Evolutionary conservation across 305 asterid genomes (phyloP).

Genomic region (Solanum aculeatissimum): DNA sequence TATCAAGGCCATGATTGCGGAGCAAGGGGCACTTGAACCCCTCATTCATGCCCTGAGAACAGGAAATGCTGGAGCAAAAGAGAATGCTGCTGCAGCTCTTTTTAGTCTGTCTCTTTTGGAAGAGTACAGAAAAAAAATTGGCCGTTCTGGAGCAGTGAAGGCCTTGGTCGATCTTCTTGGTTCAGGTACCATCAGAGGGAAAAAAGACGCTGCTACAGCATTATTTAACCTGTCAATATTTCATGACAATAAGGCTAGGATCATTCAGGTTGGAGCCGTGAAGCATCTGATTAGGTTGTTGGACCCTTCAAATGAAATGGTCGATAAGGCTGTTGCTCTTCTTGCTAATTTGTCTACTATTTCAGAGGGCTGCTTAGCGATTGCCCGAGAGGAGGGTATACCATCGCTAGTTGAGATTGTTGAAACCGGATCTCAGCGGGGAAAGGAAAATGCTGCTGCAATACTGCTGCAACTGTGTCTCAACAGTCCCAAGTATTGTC

Average conservation of each 20-base stretch:
- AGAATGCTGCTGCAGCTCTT: slow-evolving; percentile 90
- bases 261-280: slow-evolving; percentile 87
- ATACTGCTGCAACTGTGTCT: slow-evolving; percentile 72
- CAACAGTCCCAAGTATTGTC: slow-evolving; percentile 51
- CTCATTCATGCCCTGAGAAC: slow-evolving; percentile 63
- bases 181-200: slow-evolving; percentile 68
- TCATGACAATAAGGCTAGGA: slow-evolving; percentile 90
- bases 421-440: slow-evolving; percentile 72
- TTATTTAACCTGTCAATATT: slow-evolving; percentile 68
- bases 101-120: slow-evolving; percentile 82
- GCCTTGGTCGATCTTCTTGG: slow-evolving; percentile 69
- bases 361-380: slow-evolving; percentile 63
- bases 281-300: slow-evolving; percentile 53
- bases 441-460: slow-evolving; percentile 91
- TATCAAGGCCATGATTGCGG: slow-evolving; percentile 59
- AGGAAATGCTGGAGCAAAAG: slow-evolving; percentile 69
- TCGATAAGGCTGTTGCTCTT: slow-evolving; percentile 90
- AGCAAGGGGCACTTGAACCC: slow-evolving; percentile 68
- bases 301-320: slow-evolving; percentile 66
- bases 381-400: slow-evolving; percentile 78
- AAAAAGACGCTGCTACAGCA: slow-evolving; percentile 93
- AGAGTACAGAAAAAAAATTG: slow-evolving; percentile 67
- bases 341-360: slow-evolving; percentile 77
- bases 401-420: slow-evolving; percentile 69
- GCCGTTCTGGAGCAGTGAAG: slow-evolving; percentile 75